phyloP scores from a whole-genome alignment of 805 yeast species.

The Starmera amethionina region DNA sequence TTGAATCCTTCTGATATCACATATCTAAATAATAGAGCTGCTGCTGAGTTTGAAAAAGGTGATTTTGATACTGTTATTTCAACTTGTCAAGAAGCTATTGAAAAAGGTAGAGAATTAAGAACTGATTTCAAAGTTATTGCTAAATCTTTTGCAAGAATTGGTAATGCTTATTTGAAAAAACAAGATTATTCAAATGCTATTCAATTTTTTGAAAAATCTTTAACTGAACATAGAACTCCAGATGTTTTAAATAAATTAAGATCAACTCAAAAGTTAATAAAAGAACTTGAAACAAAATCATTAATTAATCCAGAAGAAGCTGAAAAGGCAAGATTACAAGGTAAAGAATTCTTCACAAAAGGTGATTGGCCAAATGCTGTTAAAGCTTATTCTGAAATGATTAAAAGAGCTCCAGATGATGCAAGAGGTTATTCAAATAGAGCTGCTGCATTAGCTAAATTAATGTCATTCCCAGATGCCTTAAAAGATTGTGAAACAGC shows the following conservation, averaged over 20 bases:
- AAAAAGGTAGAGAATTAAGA: conserved; percentile 79
- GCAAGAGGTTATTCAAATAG: conserved; percentile 96
- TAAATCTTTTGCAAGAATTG: conserved; percentile 88
- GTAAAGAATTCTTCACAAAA: conserved; percentile 79
- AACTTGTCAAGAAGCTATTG: conserved; percentile 77
- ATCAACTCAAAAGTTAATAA: conserved; percentile 75
- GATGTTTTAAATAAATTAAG: conserved; percentile 85
- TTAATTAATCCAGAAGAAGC: conserved; percentile 89
- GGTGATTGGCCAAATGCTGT: conserved; percentile 98
- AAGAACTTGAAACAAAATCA: conserved; percentile 63
- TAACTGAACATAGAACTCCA: conserved; percentile 96
- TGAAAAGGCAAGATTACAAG: conserved; percentile 88
- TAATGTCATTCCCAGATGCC: conserved; percentile 96
- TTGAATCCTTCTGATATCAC: conserved; percentile 68
- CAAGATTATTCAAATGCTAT: conserved; percentile 67
- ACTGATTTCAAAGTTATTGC: conserved; percentile 90
- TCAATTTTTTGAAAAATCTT: conserved; percentile 74
- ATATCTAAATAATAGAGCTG: conserved; percentile 90
- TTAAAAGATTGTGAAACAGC: conserved; percentile 88
- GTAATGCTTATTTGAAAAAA: conserved; percentile 69
- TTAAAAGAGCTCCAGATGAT: conserved; percentile 94
- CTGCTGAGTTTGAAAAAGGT: conserved; percentile 95
- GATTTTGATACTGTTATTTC: conserved; percentile 78
- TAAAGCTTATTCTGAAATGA: conserved; percentile 89
- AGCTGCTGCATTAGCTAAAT: conserved; percentile 92